These are phyloP conservation scores for Lolium perenne DNA, from an alignment of 176 grass and related monocot genomes.

Conservation along the genomic window DNA sequence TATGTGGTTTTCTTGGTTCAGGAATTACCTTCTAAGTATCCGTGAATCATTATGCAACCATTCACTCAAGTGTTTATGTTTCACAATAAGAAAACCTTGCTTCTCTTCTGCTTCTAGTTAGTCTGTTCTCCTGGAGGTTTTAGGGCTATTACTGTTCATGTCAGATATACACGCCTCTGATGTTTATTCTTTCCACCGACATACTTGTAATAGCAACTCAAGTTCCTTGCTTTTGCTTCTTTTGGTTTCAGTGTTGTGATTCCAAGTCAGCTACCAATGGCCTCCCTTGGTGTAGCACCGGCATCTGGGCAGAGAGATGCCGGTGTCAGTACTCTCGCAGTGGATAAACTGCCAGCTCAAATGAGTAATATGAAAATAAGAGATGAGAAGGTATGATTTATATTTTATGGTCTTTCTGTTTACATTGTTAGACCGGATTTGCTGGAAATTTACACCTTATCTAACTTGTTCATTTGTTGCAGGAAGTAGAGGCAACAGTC, in stretches of 20 bases:
- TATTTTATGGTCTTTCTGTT: background rate
- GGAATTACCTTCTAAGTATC: background rate
- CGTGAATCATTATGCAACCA: background rate
- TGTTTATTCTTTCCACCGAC: background rate
- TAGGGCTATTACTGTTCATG: background rate
- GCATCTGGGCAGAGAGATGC: conserved; percentile 52
- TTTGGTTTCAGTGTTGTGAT: background rate
- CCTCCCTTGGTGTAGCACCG: conserved; percentile 50
- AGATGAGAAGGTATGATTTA: conserved; percentile 63
- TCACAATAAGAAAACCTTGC: background rate
- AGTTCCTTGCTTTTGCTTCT: conserved; percentile 25
- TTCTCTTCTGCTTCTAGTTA: background rate
- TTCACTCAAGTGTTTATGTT: conserved; percentile 2
- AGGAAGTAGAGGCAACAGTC: conserved; percentile 74
- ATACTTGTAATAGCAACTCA: conserved; percentile 15
- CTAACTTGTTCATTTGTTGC: conserved; percentile 14
- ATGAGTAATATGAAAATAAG: conserved; percentile 79
- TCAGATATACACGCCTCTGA: background rate
- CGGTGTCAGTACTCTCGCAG: conserved; percentile 44
- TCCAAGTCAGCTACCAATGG: conserved; percentile 37
- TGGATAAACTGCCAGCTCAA: conserved; percentile 66
- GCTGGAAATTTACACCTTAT: background rate
- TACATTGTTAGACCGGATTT: background rate
- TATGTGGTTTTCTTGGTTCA: background rate
- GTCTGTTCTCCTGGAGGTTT: background rate